Evolutionary conservation across 2,329 filamentous ascomycete genomes (phyloP), one percentile per base, ranked within the genome.

Genomic region (Phialophora tarda): DNA sequence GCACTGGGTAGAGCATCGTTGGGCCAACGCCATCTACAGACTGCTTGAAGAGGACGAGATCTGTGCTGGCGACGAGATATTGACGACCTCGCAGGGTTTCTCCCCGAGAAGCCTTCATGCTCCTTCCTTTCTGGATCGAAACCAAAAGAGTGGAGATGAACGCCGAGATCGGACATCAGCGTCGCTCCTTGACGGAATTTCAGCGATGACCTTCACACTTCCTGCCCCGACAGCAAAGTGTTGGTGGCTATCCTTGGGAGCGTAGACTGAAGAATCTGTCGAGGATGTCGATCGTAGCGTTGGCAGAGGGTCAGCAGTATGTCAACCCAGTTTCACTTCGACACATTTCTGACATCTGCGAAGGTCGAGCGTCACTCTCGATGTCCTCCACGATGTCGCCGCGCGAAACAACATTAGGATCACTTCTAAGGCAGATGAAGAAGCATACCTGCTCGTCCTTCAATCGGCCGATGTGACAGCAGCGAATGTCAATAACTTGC

Each of bases 401-500:
- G 62, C 64, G 17, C 55, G 59, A 23, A 71, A 69, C 54, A 69
- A 70, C 38, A 64, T 73, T 34, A 54, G 51, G 17, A 70, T 73
- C 26, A 26, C 57, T 30, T 66, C 63, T 23, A 60, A 70, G 44
- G 38, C 59, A 30, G 70, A 73, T 23, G 68, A 71, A 62, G 66
- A 69, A 32, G 70, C 70, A 34, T 76, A 73, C 64, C 69, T 75
- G n/a, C 62, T 72, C 24, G 66, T 75, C 5, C 70, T 76, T 1
- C 72, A 74, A 59, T 75, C 74, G 1, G 70, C 70, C 6, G 74
- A 75, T 26, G 69, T 69, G 23, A 69, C 72, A 2, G 63, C 70
- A n/a, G 60, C 68, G 32, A 59, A 73, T 23, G 73, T 81, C 59
- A 67, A 77, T 26, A 64, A 65, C 26, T 68, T 78, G 41, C 73